Evolutionary conservation across 805 yeast genomes (phyloP).

Genomic region (Pichia membranifaciens): DNA sequence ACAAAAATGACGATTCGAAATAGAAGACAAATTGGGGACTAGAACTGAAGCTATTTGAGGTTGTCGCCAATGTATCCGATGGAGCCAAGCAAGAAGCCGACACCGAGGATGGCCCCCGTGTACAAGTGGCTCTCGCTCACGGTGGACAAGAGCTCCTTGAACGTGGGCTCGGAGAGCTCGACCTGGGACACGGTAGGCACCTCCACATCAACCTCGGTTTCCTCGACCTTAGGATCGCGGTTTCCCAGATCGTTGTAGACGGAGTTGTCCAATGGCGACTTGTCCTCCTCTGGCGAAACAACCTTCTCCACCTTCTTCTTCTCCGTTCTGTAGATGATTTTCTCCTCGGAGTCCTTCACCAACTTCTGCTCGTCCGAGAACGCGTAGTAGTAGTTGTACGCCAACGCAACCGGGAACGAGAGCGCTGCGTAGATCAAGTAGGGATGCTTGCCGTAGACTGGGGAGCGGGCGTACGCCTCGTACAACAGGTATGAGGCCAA

Average conservation of each 20-base stretch:
- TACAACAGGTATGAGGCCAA: constrained; percentile 47
- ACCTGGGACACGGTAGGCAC: constrained; percentile 19
- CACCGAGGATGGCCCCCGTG: constrained; percentile 38
- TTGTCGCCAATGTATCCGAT: constrained; percentile 57
- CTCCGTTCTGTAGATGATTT: constrained; percentile 14
- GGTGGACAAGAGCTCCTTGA: constrained; percentile 27
- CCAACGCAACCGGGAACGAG: constrained; percentile 43
- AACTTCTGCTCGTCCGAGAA: constrained; percentile 26
- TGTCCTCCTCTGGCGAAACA: constrained; percentile 25
- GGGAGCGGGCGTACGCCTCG: constrained; percentile 52
- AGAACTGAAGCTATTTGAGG: constrained; percentile 11
- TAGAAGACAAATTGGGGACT: neutral
- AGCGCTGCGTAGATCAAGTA: constrained; percentile 62
- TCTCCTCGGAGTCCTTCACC: constrained; percentile 16
- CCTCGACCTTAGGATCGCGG: constrained; percentile 18
- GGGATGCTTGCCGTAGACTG: constrained; percentile 58
- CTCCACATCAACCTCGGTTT: constrained; percentile 34
- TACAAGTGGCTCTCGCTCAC: constrained; percentile 35
- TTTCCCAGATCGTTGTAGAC: constrained; percentile 38
- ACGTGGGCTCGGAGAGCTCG: constrained; percentile 36
- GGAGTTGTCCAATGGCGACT: constrained; percentile 41
- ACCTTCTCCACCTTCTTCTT: constrained; percentile 22
- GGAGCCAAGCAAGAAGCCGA: constrained; percentile 43
- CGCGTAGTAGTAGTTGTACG: constrained; percentile 23
- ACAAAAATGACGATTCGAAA: constrained; percentile 48